Evolutionary conservation across 208 protist genomes (phyloP).

Genomic region (Tritrichomonas musculus): DNA sequence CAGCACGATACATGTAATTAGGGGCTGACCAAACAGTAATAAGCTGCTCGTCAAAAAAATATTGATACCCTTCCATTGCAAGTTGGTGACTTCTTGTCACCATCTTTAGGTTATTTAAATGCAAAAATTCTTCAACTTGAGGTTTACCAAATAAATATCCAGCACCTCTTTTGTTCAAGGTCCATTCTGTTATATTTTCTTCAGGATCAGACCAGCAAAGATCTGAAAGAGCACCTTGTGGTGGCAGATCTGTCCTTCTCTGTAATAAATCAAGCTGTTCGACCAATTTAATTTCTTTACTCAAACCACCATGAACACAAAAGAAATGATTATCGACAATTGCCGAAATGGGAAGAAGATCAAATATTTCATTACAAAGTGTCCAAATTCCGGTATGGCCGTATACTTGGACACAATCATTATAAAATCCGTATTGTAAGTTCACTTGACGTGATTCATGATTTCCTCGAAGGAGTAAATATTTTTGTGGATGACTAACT

Average conservation of each 20-base stretch:
- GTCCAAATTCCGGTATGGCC: conserved; percentile 69
- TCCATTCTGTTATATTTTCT: conserved; percentile 76
- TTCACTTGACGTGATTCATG: conserved; percentile 80
- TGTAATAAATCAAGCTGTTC: not conserved
- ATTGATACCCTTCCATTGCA: conserved; percentile 62
- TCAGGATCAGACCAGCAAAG: not conserved
- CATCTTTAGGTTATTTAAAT: conserved; percentile 77
- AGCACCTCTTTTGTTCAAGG: conserved; percentile 86
- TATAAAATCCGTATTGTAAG: conserved; percentile 77
- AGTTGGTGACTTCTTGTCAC: conserved; percentile 63
- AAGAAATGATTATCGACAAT: conserved; percentile 45
- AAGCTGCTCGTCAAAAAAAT: conserved; percentile 48
- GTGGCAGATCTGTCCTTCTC: not conserved
- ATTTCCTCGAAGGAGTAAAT: conserved; percentile 77
- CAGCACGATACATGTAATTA: not conserved
- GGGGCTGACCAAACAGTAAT: not conserved
- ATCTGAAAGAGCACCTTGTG: not conserved
- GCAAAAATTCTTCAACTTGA: conserved; percentile 68
- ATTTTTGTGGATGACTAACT: conserved; percentile 63
- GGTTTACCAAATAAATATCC: conserved; percentile 95
- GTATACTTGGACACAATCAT: conserved; percentile 72
- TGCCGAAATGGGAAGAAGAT: conserved; percentile 67
- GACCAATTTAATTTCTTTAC: not conserved
- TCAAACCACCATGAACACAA: not conserved
- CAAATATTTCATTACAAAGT: conserved; percentile 70